Evolutionary conservation across 31 red algal species (phyloP).

Genomic region (Odonthalia washingtoniensis): DNA sequence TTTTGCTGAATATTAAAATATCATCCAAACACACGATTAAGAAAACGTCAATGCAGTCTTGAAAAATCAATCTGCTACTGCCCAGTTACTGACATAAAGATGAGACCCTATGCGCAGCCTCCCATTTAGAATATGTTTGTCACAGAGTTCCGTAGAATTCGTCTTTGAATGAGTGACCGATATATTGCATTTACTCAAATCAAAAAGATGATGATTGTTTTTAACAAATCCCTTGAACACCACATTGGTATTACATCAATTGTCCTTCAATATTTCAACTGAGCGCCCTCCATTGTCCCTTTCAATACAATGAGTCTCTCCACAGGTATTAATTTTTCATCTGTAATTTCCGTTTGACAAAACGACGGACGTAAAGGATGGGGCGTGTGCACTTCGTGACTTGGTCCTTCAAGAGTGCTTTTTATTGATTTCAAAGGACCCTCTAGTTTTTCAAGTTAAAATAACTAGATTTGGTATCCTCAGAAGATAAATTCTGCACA

Average conservation of each 20-base stretch:
- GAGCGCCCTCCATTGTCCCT: neutral
- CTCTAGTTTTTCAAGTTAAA: constrained; percentile 15
- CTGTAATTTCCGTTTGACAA: neutral
- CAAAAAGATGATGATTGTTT: too few species aligned
- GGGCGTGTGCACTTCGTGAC: constrained; percentile 5
- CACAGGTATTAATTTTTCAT: neutral
- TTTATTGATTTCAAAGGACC: constrained; percentile 26
- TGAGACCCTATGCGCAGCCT: too few species aligned
- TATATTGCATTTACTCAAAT: neutral
- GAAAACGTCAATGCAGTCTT: too few species aligned
- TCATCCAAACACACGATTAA: too few species aligned
- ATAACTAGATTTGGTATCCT: neutral
- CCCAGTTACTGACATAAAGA: too few species aligned
- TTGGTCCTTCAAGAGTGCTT: constrained; percentile 9
- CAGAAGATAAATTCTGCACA: too few species aligned
- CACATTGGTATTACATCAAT: neutral
- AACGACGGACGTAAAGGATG: too few species aligned
- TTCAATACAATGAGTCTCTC: neutral
- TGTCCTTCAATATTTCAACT: neutral
- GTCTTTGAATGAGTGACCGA: neutral
- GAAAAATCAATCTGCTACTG: too few species aligned
- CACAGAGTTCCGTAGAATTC: too few species aligned
- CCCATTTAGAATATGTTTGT: too few species aligned
- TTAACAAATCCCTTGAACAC: neutral
- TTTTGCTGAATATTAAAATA: too few species aligned